Conservation (phyloP, 1,139 yeast species). For the Debaryomyces coudertii region DNA sequence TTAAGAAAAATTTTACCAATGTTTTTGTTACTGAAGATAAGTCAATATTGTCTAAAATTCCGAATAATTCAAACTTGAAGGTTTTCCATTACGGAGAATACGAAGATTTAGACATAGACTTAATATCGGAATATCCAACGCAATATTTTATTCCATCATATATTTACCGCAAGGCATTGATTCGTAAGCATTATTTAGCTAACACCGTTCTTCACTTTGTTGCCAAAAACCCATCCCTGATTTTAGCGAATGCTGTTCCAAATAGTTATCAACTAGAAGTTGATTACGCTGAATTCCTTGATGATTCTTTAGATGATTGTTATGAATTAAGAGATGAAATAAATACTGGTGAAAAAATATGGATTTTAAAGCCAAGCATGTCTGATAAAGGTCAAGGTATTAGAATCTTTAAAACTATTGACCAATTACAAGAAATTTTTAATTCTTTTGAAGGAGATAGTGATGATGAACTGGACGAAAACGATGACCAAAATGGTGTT, state of each 20-base stretch:
- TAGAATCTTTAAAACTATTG: conserved; percentile 73
- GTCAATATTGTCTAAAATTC: conserved; percentile 24
- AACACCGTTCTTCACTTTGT: conserved; percentile 74
- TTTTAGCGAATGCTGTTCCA: conserved; percentile 65
- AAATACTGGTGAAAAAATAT: conserved; percentile 62
- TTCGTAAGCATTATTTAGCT: conserved; percentile 85
- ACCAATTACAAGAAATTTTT: conserved; percentile 79
- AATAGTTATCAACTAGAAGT: conserved; percentile 79
- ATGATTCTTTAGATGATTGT: conserved; percentile 89
- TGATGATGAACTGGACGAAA: conserved; percentile 47
- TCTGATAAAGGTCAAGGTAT: conserved; percentile 97
- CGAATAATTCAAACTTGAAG: conserved; percentile 21
- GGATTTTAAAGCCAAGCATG: conserved; percentile 96
- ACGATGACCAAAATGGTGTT: conserved; percentile 55
- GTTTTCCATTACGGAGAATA: conserved; percentile 86
- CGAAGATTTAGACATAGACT: conserved; percentile 82
- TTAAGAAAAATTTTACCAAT: conserved; percentile 32
- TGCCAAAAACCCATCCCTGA: conserved; percentile 74
- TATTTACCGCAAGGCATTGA: conserved; percentile 82
- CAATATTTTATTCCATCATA: conserved; percentile 77
- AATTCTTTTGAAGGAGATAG: conserved; percentile 79
- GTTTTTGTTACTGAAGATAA: conserved; percentile 31
- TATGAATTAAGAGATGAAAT: conserved; percentile 84
- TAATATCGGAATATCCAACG: conserved; percentile 37
- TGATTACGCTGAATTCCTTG: conserved; percentile 96